phyloP scores from a whole-genome alignment of 306 rosid genomes.

The Citrullus colocynthis region DNA sequence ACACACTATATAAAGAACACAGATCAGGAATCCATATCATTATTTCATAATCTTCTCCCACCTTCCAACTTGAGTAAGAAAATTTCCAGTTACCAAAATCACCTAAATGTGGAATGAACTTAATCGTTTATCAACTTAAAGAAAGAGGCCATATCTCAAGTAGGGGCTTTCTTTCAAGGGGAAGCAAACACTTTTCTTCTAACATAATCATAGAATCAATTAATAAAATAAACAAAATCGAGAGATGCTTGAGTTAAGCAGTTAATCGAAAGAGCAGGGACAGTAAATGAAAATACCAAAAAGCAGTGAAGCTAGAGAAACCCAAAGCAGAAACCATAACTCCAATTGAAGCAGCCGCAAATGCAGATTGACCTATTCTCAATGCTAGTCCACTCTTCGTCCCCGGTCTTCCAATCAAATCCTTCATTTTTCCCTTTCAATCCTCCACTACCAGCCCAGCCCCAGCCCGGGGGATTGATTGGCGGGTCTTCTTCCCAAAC shows the following conservation, averaged over 20 bases:
- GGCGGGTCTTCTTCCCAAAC: conserved; percentile 13
- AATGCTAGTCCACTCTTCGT: conserved; percentile 51
- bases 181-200: background rate
- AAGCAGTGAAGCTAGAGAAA: conserved; percentile 68
- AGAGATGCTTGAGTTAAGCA: background rate
- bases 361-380: conserved; percentile 67
- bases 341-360: conserved; percentile 63
- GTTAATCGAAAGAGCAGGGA: background rate
- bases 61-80: background rate
- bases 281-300: conserved; percentile 37
- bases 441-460: background rate
- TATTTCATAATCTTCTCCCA: background rate
- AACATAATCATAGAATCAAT: background rate
- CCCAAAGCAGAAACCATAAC: conserved; percentile 62
- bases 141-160: background rate
- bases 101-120: background rate
- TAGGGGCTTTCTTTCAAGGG: background rate
- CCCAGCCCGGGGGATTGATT: background rate
- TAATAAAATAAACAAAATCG: background rate
- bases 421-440: conserved; percentile 34
- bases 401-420: conserved; percentile 67
- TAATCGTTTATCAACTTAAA: background rate
- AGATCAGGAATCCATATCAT: background rate
- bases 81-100: background rate
- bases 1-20: background rate